phyloP scores from a whole-genome alignment of 192 early-diverging fungal species.

The Podila verticillata region DNA sequence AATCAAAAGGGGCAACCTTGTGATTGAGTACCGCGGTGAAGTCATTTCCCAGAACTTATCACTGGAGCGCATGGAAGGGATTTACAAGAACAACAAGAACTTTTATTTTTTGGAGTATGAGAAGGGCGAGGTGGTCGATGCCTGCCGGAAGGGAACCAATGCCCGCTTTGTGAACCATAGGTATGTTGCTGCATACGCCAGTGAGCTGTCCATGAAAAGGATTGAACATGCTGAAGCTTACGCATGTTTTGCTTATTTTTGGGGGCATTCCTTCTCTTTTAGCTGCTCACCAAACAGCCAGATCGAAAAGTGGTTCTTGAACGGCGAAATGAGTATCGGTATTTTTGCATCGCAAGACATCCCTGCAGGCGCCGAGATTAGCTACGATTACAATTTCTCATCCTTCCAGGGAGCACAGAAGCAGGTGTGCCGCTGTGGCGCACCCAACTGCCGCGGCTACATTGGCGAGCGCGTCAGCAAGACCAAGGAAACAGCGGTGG shows the following conservation, averaged over 20 bases:
- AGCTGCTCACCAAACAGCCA: conserved; percentile 88
- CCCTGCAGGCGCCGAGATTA: conserved; percentile 69
- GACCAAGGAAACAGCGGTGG: no score
- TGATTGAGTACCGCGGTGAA: conserved; percentile 88
- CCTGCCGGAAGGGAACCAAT: conserved; percentile 75
- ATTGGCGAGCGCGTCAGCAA: conserved; percentile 56
- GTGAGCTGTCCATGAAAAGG: no score
- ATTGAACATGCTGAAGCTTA: no score
- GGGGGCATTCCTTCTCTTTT: not conserved
- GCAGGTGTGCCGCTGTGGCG: conserved; percentile 78
- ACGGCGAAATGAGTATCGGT: conserved; percentile 79
- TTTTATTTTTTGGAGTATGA: conserved; percentile 86
- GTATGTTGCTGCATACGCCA: no score
- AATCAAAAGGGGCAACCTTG: conserved; percentile 66
- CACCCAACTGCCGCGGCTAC: conserved; percentile 71
- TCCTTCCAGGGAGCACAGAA: conserved; percentile 66
- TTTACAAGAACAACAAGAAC: conserved; percentile 70
- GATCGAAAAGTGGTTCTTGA: conserved; percentile 88
- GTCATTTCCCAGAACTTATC: conserved; percentile 73
- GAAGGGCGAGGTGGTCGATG: conserved; percentile 84
- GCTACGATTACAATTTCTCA: conserved; percentile 87
- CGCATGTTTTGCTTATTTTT: no score
- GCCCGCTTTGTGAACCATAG: conserved; percentile 86
- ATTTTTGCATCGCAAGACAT: conserved; percentile 82
- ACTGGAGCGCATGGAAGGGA: conserved; percentile 76